Conservation (phyloP, 2,329 filamentous ascomycete genomes). For the Nothophaeocryptopus gaeumannii region DNA sequence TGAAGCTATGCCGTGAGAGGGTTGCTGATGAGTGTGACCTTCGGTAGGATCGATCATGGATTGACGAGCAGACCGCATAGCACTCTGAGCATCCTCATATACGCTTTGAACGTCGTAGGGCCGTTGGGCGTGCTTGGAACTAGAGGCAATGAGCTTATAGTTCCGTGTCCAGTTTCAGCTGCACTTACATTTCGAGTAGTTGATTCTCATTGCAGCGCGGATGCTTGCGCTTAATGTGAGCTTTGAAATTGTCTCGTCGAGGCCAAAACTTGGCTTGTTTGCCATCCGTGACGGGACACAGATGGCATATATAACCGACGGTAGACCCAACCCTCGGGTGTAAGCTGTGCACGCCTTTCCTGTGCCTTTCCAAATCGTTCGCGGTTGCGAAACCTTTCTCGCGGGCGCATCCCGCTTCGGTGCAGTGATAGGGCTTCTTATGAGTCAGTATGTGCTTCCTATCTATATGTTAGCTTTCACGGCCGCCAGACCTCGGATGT, state of each 20-base stretch:
- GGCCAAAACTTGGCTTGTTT: conserved; percentile 69
- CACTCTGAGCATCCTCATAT: no score
- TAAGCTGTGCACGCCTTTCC: conserved; percentile 63
- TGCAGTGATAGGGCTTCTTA: conserved; percentile 64
- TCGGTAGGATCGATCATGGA: conserved; percentile 11
- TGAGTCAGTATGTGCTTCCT: conserved; percentile 77
- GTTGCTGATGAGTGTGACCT: not conserved
- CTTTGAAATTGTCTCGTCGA: conserved; percentile 80
- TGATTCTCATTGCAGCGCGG: conserved; percentile 13
- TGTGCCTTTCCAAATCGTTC: conserved; percentile 81
- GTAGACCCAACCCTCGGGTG: conserved; percentile 45
- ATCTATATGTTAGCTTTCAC: conserved; percentile 2
- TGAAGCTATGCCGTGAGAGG: not conserved
- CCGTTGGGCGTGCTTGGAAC: no score
- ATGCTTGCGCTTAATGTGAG: conserved; percentile 72
- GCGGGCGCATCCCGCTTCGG: conserved; percentile 55
- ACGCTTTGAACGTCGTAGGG: no score
- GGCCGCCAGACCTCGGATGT: not conserved
- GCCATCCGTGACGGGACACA: conserved; percentile 55
- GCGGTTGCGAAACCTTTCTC: conserved; percentile 67
- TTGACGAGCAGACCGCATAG: not conserved
- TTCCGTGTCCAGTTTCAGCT: no score
- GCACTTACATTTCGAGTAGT: conserved; percentile 21
- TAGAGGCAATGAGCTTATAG: no score
- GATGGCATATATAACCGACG: conserved; percentile 49